phyloP scores from a whole-genome alignment of 2,329 filamentous ascomycete species.

The Fusarium tupiense region DNA sequence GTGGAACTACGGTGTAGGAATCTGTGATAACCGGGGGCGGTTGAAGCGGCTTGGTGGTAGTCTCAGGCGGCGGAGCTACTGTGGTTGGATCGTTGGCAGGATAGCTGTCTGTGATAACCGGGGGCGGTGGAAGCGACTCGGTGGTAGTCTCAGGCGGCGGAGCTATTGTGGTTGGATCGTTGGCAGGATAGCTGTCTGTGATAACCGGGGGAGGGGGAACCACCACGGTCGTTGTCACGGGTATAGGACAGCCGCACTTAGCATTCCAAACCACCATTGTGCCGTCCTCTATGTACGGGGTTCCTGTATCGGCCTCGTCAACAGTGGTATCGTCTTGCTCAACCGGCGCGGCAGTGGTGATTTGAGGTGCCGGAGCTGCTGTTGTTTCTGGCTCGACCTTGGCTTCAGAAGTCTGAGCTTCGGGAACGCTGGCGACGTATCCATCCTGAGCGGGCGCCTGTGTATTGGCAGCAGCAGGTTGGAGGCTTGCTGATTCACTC shows the following conservation, averaged over 20 bases:
- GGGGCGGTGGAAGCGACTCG: not conserved
- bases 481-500: slow-evolving; percentile 9
- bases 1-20: not conserved
- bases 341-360: not conserved
- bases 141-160: not conserved
- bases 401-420: slow-evolving; percentile 2
- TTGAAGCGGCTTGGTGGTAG: not conserved
- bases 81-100: not conserved
- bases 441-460: not conserved
- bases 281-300: not conserved
- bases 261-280: slow-evolving; percentile 10
- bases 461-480: not conserved
- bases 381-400: not conserved
- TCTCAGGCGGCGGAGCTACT: not conserved
- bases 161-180: not conserved
- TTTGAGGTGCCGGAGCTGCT: slow-evolving; percentile 2
- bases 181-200: not conserved
- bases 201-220: not conserved
- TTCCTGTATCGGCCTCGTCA: not conserved
- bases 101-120: not conserved
- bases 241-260: slow-evolving; percentile 13
- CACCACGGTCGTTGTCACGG: not conserved
- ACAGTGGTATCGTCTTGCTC: not conserved
- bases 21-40: not conserved
- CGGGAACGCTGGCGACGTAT: slow-evolving; percentile 3